Evolutionary conservation across 2,329 filamentous ascomycete species (phyloP), one percentile per base, ranked within the genome.

Genomic region (Trichoderma oligosporum): DNA sequence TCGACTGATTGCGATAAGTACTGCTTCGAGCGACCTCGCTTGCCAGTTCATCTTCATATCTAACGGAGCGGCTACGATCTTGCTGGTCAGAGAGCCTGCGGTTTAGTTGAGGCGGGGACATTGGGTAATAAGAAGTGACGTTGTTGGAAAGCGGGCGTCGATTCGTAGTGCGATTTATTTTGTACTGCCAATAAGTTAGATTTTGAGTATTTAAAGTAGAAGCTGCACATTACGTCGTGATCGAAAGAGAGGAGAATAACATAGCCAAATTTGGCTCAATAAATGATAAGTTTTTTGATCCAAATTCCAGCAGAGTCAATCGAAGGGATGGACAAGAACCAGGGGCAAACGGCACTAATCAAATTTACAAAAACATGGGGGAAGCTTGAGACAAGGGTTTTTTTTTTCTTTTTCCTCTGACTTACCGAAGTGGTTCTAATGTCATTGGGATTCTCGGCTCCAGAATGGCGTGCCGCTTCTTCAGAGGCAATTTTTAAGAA

Each of bases 401-500:
- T 20, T 31, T 79, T 77, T 74, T 82, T 80, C 45, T 76, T 29
- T 27, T n/a, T 11, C 11, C 16, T 51, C 22, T 14, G n/a, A 55
- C 70, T 48, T 56, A 59, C 57, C 14, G 57, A 45, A 31, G 74
- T 68, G 61, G 70, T 76, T 47, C 73, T 71, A 36, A 63, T 65
- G 22, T 70, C 68, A 4, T 60, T 62, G 24, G 67, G 64, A 39
- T 69, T 70, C 6, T 71, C 70, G 41, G 75, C 72, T 7, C 65
- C 60, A 16, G 66, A 64, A 49, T 73, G 75, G 46, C 72, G 74
- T 14, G 68, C 64, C 12, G 75, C 62, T 60, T 83, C 81, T 58
- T 84, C 80, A 9, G 78, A 74, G 11, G 82, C 82, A 59, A 85
- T 84, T 54, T 74, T 78, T 59, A 85, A 75, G 61, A 84, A 85